A percentile compares a stretch with the other conserved stretches of the same genome.
These are phyloP conservation scores for Chrysanthemum seticuspe DNA, from an alignment of 129 eudicot species.

Conservation along the genomic window DNA sequence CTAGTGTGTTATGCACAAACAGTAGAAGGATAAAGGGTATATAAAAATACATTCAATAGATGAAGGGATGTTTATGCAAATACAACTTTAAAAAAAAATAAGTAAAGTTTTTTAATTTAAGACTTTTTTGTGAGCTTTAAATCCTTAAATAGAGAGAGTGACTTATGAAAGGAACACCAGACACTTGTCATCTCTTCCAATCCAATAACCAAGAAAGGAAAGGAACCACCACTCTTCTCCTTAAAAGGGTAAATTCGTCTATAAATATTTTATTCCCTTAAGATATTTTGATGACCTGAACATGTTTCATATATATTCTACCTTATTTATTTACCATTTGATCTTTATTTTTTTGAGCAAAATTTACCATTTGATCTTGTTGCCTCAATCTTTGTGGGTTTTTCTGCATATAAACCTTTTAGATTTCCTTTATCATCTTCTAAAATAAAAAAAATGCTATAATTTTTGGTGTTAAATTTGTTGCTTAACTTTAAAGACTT, in stretches of 20 bases:
- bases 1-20: background rate
- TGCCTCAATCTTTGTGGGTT: constrained; percentile 21
- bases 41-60: background rate
- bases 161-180: constrained; percentile 30
- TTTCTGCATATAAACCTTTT: constrained; percentile 1
- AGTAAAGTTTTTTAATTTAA: background rate
- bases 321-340: constrained; percentile 9
- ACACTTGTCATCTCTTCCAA: constrained; percentile 65
- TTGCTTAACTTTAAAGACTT: constrained; percentile 15
- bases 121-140: constrained; percentile 11
- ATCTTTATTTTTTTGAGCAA: constrained; percentile 4
- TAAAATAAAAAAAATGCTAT: background rate
- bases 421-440: background rate
- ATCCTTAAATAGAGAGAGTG: constrained; percentile 29
- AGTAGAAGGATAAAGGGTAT: background rate
- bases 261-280: background rate
- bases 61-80: constrained; percentile 10
- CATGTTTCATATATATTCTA: background rate
- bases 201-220: constrained; percentile 36
- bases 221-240: constrained; percentile 33
- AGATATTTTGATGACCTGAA: too few relatives aligned
- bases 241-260: constrained; percentile 51
- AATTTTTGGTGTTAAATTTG: constrained; percentile 1
- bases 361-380: constrained; percentile 19
- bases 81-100: background rate